Conservation (phyloP, 352 stramenopile species). For the Bremia lactucae region DNA sequence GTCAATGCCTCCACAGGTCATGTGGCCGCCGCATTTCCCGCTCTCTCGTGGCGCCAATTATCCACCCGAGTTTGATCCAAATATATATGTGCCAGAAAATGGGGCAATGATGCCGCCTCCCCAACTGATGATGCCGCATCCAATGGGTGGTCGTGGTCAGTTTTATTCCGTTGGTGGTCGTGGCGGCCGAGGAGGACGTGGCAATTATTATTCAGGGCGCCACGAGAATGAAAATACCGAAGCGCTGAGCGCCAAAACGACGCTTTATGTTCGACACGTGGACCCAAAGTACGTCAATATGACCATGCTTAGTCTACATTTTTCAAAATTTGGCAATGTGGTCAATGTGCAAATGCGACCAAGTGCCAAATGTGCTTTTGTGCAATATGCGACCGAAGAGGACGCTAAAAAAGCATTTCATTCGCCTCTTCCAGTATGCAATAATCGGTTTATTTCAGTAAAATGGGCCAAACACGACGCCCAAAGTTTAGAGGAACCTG, state of each 20-base stretch:
- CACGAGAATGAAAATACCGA: conserved; percentile 22
- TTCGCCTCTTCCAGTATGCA: conserved; percentile 80
- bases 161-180: conserved; percentile 35
- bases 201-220: conserved; percentile 26
- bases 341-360: conserved; percentile 85
- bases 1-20: conserved; percentile 52
- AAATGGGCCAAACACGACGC: conserved; percentile 80
- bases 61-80: conserved; percentile 57
- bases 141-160: conserved; percentile 36
- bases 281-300: conserved; percentile 86
- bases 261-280: conserved; percentile 75
- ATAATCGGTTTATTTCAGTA: conserved; percentile 85
- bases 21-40: conserved; percentile 58
- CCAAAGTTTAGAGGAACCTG: conserved; percentile 44
- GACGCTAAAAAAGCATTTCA: conserved; percentile 81
- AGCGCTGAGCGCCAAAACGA: conserved; percentile 38
- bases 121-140: conserved; percentile 59
- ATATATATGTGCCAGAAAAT: conserved; percentile 52
- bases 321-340: conserved; percentile 83
- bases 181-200: conserved; percentile 29
- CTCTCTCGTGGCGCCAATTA: conserved; percentile 25
- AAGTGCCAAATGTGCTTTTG: conserved; percentile 68
- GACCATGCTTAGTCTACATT: conserved; percentile 80
- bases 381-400: conserved; percentile 77
- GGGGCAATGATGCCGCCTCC: conserved; percentile 46